These are phyloP conservation scores for Xanthoparmelia taractica DNA, from an alignment of 495 filamentous ascomycete genomes.

Conservation along the genomic window DNA sequence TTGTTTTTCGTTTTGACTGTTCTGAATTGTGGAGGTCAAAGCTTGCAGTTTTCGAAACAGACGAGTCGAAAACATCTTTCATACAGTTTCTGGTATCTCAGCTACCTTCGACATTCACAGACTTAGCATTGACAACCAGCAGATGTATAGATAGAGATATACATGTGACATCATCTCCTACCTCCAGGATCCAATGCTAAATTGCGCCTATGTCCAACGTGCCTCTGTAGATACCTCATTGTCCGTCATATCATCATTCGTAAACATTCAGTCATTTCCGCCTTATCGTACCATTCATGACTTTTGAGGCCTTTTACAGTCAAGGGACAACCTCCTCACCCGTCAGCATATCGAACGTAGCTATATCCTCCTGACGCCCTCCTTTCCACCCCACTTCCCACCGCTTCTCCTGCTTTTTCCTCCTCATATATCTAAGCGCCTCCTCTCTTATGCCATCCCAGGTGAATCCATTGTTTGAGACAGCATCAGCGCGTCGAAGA, in stretches of 20 bases:
- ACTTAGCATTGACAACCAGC: neutral
- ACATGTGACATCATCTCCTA: neutral
- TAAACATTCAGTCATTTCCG: neutral
- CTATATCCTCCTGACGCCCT: neutral
- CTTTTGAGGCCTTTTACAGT: neutral
- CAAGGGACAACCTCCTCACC: neutral
- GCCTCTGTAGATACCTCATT: neutral
- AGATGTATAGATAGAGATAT: neutral
- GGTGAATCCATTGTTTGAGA: neutral
- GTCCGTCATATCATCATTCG: constrained; percentile 1
- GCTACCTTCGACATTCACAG: neutral
- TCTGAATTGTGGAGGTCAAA: neutral
- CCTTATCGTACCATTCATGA: neutral
- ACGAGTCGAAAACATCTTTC: neutral
- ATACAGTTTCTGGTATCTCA: neutral
- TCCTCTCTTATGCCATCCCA: constrained; percentile 3
- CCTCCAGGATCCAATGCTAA: neutral
- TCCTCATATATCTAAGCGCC: neutral
- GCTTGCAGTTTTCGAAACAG: neutral
- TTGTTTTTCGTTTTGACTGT: neutral
- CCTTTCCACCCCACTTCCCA: neutral
- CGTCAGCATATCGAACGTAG: constrained; percentile 1
- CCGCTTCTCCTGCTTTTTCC: neutral
- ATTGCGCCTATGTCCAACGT: neutral
- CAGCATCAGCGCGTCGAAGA: neutral